Percentiles rank a stretch among this genome's conserved stretches.
These are phyloP conservation scores for Rhodotorula glutinis DNA, from an alignment of 1,284 basidiomycete species.

Conservation along the genomic window DNA sequence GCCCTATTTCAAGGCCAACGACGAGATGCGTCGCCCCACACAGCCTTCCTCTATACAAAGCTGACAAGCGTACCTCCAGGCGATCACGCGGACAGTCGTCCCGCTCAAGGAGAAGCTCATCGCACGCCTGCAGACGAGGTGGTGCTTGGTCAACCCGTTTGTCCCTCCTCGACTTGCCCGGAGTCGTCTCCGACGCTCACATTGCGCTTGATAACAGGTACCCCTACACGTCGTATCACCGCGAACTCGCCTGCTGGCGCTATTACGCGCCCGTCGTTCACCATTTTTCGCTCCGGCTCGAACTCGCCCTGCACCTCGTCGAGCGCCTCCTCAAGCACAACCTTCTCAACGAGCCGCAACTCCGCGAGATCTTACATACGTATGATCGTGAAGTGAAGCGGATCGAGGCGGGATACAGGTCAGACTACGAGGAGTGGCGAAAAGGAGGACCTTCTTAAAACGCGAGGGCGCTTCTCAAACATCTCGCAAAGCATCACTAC, in stretches of 20 bases:
- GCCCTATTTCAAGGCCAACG: neutral
- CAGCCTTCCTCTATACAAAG: no score
- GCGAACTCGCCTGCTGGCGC: slow-evolving; percentile 19
- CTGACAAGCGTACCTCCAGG: neutral
- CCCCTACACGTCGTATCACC: neutral
- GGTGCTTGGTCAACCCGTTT: slow-evolving; percentile 9
- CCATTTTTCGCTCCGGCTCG: slow-evolving; percentile 1
- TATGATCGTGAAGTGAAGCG: slow-evolving; percentile 1
- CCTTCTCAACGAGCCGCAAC: neutral
- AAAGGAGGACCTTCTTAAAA: neutral
- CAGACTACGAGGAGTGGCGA: slow-evolving; percentile 5
- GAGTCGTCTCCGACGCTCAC: neutral
- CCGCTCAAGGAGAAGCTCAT: slow-evolving; percentile 2
- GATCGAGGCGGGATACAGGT: neutral
- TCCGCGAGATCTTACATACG: neutral
- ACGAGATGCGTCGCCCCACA: neutral
- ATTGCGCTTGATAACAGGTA: neutral
- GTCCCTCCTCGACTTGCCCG: neutral
- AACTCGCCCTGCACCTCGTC: slow-evolving; percentile 6
- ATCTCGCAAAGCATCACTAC: no score
- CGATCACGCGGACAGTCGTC: neutral
- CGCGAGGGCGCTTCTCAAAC: neutral
- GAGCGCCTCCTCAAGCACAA: neutral
- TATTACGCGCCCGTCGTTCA: slow-evolving; percentile 12
- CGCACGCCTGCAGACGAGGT: slow-evolving; percentile 1